phyloP scores from a whole-genome alignment of 2,329 filamentous ascomycete species.

The Aspergillus fischeri region DNA sequence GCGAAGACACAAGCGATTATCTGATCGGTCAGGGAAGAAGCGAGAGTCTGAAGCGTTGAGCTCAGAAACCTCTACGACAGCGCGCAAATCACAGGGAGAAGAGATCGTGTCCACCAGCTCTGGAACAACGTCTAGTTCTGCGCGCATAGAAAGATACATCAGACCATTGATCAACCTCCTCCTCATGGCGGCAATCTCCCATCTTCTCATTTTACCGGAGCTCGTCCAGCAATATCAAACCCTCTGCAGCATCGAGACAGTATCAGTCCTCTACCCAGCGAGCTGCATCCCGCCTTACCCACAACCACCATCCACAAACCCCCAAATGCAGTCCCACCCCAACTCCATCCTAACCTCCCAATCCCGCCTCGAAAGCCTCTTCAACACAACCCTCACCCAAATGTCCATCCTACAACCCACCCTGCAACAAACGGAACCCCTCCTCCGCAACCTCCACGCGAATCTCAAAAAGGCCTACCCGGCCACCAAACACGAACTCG shows the following conservation, averaged over 20 bases:
- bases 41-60: background rate
- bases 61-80: background rate
- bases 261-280: constrained; percentile 25
- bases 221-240: constrained; percentile 29
- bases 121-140: background rate
- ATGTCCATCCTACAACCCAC: constrained; percentile 21
- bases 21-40: background rate
- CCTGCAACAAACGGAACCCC: constrained; percentile 29
- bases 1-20: constrained; percentile 19
- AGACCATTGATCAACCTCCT: constrained; percentile 23
- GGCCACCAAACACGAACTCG: constrained; percentile 30
- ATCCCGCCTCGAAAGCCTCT: constrained; percentile 25
- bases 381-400: constrained; percentile 26
- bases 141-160: constrained; percentile 6
- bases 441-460: constrained; percentile 24
- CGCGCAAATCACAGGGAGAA: background rate
- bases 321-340: constrained; percentile 7
- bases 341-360: constrained; percentile 20
- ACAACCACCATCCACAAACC: constrained; percentile 6
- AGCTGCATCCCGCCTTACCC: constrained; percentile 23
- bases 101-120: background rate
- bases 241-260: constrained; percentile 21
- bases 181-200: constrained; percentile 27
- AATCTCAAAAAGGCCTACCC: constrained; percentile 26
- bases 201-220: constrained; percentile 34